Evolutionary conservation across 805 yeast genomes (phyloP).

Genomic region (Metschnikowia colocasiae): DNA sequence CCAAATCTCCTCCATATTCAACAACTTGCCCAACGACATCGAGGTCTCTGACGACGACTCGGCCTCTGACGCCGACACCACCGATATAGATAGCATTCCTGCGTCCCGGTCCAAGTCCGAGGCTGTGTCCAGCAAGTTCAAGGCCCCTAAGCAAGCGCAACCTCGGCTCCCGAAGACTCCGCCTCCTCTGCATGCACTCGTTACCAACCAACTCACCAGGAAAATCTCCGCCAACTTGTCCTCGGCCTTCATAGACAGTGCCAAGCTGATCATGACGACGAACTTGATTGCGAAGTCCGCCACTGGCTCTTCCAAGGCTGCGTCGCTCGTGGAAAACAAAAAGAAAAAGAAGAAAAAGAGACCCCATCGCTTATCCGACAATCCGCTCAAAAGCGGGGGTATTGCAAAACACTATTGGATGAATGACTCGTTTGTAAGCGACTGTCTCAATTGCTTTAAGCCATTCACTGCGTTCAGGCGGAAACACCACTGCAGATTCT

Average conservation of each 20-base stretch:
- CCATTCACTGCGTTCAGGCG: conserved; percentile 82
- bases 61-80: conserved; percentile 40
- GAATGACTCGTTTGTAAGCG: conserved; percentile 88
- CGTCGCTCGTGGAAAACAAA: conserved; percentile 13
- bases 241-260: conserved; percentile 35
- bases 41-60: conserved; percentile 46
- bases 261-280: conserved; percentile 31
- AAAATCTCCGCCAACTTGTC: conserved; percentile 33
- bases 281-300: conserved; percentile 28
- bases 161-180: background rate
- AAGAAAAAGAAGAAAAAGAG: conserved; percentile 25
- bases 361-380: conserved; percentile 32
- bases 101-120: background rate
- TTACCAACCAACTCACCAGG: conserved; percentile 14
- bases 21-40: conserved; percentile 45
- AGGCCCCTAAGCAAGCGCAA: background rate
- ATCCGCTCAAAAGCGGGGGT: conserved; percentile 47
- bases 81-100: conserved; percentile 9
- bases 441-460: conserved; percentile 79
- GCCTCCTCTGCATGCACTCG: background rate
- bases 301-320: conserved; percentile 30
- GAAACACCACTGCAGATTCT: conserved; percentile 90
- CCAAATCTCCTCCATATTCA: conserved; percentile 38
- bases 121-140: background rate
- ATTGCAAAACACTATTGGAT: conserved; percentile 86